Base-by-base conservation (phyloP, 2,329 filamentous ascomycete genomes). In the Pyricularia sp. region DNA sequence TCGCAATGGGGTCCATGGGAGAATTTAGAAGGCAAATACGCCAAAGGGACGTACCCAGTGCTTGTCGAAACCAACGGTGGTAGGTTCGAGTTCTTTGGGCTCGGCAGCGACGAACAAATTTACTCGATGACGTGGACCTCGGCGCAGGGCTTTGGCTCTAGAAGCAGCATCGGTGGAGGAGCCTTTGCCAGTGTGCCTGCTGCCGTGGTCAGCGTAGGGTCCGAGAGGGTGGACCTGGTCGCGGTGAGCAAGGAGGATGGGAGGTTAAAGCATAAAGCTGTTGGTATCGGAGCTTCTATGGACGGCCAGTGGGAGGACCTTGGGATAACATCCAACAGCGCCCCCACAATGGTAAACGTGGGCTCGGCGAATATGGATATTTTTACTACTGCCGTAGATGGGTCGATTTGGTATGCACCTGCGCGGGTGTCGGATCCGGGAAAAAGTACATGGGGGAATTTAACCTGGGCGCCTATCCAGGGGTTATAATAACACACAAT, bases 211-310 rank as follows among this genome's bases (percentile, higher is more conserved):
- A 55, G 33, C 20, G 28, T n/a, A 10, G 36, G 36, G 25, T n/a
- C 28, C 2, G 55, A 31, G 20, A n/a, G 66, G 50, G 4, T 68
- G 10, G 66, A 68, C 11, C 20, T 68, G n/a, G 66, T 68, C 3
- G 66, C 66, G 28, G 66, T 68, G n/a, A 55, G 66, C 23, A 67
- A 50, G 20, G 23, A 59, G 23, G 66, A 68, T 50, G 66, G 66
- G 10, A 68, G 17, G 30, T 55, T 68, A 10, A 68, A 68, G 30
- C 66, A 68, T 36, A 28, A 17, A 3, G 66, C 50, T 5, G 17
- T 61, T 11, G 64, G 64, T 4, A 33, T 68, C 25, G 20, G 23
- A 4, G 12, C 58, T 20, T n/a, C 55, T 10, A 26, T n/a, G 64
- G 31, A 36, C 1, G 33, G 3, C 4, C n/a, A 58, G n/a, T 68